Percentiles rank a stretch among this genome's conserved stretches.
Conservation (phyloP, 2,329 filamentous ascomycete genomes). For the Claviceps lovelessii region DNA sequence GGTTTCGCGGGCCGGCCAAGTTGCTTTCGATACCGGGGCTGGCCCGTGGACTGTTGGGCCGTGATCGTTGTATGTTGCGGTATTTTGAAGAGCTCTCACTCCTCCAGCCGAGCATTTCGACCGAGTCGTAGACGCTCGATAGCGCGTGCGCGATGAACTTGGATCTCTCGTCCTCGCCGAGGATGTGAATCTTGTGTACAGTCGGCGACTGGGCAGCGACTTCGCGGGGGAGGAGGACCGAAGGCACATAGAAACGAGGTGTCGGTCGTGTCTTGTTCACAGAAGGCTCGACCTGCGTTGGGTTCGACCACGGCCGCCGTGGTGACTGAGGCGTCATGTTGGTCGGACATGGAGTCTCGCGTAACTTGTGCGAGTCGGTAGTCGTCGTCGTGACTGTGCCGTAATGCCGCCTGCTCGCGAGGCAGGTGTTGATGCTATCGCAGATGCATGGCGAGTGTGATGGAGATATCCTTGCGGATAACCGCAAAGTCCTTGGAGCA, state of each 20-base stretch:
- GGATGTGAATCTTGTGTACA: conserved; percentile 26
- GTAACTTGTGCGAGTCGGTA: conserved; percentile 10
- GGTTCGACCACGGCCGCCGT: conserved; percentile 11
- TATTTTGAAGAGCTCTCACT: conserved; percentile 15
- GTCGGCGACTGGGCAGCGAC: conserved; percentile 16
- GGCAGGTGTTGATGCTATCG: conserved; percentile 24
- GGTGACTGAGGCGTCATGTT: conserved; percentile 8
- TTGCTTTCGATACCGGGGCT: conserved; percentile 11
- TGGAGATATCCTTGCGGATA: conserved; percentile 28
- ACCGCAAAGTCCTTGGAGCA: conserved; percentile 25
- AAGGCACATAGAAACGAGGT: conserved; percentile 20
- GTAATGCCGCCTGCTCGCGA: conserved; percentile 23
- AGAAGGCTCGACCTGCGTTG: conserved; percentile 8
- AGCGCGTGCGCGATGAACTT: conserved; percentile 27
- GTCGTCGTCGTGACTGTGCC: conserved; percentile 14
- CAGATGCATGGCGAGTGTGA: conserved; percentile 23
- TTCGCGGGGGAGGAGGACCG: conserved; percentile 21
- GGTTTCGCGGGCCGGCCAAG: conserved; percentile 5
- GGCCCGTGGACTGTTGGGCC: conserved; percentile 9
- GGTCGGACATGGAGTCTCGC: conserved; percentile 10
- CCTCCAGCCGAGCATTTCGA: conserved; percentile 20
- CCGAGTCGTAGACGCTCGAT: conserved; percentile 26
- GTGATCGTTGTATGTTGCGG: conserved; percentile 15
- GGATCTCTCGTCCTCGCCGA: conserved; percentile 27
- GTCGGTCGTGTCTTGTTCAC: conserved; percentile 1